phyloP scores from a whole-genome alignment of 129 eudicot species.

The Tagetes patula region DNA sequence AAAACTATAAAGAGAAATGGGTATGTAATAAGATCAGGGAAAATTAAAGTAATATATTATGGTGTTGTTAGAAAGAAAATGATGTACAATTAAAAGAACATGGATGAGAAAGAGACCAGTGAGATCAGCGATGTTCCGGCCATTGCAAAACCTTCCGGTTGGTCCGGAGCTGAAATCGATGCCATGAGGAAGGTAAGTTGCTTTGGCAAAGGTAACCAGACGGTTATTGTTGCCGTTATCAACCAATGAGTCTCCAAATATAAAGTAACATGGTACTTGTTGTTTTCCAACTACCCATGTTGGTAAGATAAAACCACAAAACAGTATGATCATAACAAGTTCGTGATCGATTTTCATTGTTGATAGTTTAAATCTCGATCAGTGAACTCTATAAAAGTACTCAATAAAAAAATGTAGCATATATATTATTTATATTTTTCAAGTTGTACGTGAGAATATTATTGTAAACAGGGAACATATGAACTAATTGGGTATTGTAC shows the following conservation, averaged over 20 bases:
- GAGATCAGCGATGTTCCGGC: conserved; percentile 31
- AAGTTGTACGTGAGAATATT: no score
- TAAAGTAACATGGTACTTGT: conserved; percentile 40
- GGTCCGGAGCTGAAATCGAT: conserved; percentile 36
- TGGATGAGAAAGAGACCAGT: conserved; percentile 15
- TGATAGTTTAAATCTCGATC: no score
- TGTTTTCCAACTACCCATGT: conserved; percentile 35
- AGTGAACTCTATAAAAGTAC: background rate
- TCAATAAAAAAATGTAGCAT: background rate
- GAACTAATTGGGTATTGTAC: no score
- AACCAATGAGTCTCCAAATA: conserved; percentile 39
- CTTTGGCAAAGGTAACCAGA: conserved; percentile 36
- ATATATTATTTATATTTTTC: no score
- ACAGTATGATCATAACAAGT: conserved; percentile 16
- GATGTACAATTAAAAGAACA: background rate
- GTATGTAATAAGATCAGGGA: no score
- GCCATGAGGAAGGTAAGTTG: conserved; percentile 43
- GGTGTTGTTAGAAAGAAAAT: no score
- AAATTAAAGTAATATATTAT: no score
- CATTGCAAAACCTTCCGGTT: conserved; percentile 43
- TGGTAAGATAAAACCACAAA: conserved; percentile 26
- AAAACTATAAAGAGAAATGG: no score
- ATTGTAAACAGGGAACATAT: no score
- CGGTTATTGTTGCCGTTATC: conserved; percentile 37
- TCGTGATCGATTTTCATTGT: conserved; percentile 19